Base-by-base conservation (phyloP, 169 alveolate genomes). In the Cyclospora cayetanensis region DNA sequence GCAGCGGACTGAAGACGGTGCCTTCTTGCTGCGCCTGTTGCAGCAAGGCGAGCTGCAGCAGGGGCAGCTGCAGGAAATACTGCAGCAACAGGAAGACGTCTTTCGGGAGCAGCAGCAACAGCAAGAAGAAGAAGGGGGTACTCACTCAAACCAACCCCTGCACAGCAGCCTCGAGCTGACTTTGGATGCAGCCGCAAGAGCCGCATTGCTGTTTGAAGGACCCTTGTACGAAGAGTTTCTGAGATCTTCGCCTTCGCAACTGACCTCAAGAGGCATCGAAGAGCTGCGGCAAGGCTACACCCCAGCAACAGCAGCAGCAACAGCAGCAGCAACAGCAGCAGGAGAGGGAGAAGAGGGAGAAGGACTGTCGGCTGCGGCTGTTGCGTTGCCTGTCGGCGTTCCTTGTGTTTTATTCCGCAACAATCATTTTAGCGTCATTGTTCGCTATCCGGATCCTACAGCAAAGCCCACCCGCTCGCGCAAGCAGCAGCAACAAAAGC, bases 391-490 rank as follows among this genome's bases (percentile, higher is more conserved):
- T 9, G 34, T 55, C 34, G 7, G n/a, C 27, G 70, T 55, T 9
- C 87, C 87, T 9, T 22, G 65, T 9, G 87, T 77, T 1, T 46
- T 77, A n/a, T 77, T 77, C 43, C 41, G 87, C 4, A 77, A 77
- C 70, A 77, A 77, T 27, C 87, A 77, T 29, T 77, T 77, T 29
- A 11, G 34, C 7, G 70, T 55, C 7, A 22, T 55, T 15, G 70
- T 55, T 7, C 70, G 70, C 31, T n/a, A n/a, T n/a, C n/a, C n/a
- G n/a, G n/a, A n/a, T n/a, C n/a, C n/a, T n/a, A n/a, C n/a, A n/a
- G n/a, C n/a, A n/a, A n/a, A n/a, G n/a, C n/a, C n/a, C n/a, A n/a
- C n/a, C n/a, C n/a, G n/a, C n/a, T n/a, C n/a, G n/a, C n/a, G n/a
- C n/a, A n/a, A 11, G 70, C 70, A 55, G 70, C 55, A 46, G 55